A percentile compares a stretch with the other conserved stretches of the same genome.
Conservation (phyloP, 2,329 filamentous ascomycete genomes). For the Zalaria obscura region DNA sequence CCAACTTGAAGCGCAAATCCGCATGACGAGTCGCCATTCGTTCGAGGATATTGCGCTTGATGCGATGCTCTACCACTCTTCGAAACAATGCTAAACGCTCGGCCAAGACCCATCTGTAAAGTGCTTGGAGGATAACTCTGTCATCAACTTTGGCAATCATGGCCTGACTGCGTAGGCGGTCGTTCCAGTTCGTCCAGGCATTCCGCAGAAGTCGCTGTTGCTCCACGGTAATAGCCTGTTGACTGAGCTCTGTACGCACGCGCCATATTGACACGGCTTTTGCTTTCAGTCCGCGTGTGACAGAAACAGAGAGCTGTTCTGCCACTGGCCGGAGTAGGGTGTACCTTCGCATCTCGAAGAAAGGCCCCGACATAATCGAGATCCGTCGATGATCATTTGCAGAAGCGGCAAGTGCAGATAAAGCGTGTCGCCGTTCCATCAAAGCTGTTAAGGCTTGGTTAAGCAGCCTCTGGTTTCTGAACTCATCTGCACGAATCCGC, state of each 20-base stretch:
- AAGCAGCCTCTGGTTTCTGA: background rate
- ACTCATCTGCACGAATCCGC: background rate
- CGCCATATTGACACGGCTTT: constrained; percentile 37
- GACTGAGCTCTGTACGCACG: constrained; percentile 20
- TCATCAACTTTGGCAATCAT: constrained; percentile 40
- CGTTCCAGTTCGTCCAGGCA: constrained; percentile 48
- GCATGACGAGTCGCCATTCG: constrained; percentile 3
- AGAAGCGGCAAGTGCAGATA: background rate
- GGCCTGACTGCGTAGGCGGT: constrained; percentile 39
- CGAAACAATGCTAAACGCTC: constrained; percentile 26
- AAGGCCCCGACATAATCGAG: background rate
- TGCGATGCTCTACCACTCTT: constrained; percentile 17
- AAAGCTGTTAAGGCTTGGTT: background rate
- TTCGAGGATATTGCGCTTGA: constrained; percentile 10
- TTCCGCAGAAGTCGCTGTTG: constrained; percentile 39
- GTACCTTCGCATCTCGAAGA: background rate
- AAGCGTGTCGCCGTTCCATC: background rate
- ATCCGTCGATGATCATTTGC: background rate
- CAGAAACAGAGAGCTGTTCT: background rate
- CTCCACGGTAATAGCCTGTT: constrained; percentile 34
- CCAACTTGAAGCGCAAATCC: constrained; percentile 6
- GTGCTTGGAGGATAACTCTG: constrained; percentile 37
- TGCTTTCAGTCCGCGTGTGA: constrained; percentile 15
- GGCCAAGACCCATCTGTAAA: constrained; percentile 49
- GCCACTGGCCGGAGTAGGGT: background rate